Conservation (phyloP, 257 asterid species). For the Schizonepeta tenuifolia region DNA sequence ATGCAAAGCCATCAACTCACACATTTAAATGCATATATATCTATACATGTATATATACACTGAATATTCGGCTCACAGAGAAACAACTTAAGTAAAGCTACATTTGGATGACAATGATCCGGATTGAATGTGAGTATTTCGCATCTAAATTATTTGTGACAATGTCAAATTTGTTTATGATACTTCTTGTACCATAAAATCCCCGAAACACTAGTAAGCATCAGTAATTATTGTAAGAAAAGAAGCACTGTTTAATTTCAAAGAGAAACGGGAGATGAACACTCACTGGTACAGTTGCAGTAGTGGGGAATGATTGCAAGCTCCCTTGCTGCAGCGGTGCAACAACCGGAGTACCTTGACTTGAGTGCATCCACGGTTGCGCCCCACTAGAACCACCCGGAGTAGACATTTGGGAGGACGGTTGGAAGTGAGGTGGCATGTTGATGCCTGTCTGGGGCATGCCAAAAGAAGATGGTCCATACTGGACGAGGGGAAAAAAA, state of each 20-base stretch:
- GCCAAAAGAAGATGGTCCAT: slow-evolving; percentile 64
- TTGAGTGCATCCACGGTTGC: slow-evolving; percentile 73
- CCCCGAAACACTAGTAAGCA: not conserved
- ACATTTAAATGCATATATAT: not conserved
- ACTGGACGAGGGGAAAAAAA: slow-evolving; percentile 49
- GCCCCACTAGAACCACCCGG: slow-evolving; percentile 57
- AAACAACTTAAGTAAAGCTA: not conserved
- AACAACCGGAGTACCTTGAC: slow-evolving; percentile 60
- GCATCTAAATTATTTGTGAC: no score
- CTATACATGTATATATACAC: not conserved
- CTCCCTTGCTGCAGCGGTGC: slow-evolving; percentile 63
- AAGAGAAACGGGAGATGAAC: slow-evolving; percentile 24
- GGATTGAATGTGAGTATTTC: not conserved
- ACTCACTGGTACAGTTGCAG: slow-evolving; percentile 53
- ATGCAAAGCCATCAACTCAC: not conserved
- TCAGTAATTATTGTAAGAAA: slow-evolving; percentile 2
- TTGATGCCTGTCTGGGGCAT: slow-evolving; percentile 55
- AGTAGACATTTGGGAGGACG: slow-evolving; percentile 63
- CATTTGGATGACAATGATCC: not conserved
- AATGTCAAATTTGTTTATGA: not conserved
- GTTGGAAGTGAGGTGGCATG: slow-evolving; percentile 62
- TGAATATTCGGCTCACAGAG: not conserved
- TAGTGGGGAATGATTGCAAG: slow-evolving; percentile 46
- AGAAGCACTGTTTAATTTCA: not conserved
- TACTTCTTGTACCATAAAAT: not conserved